These are phyloP conservation scores for Noccaea caerulescens DNA, from an alignment of 345 rosid genomes.

Conservation along the genomic window DNA sequence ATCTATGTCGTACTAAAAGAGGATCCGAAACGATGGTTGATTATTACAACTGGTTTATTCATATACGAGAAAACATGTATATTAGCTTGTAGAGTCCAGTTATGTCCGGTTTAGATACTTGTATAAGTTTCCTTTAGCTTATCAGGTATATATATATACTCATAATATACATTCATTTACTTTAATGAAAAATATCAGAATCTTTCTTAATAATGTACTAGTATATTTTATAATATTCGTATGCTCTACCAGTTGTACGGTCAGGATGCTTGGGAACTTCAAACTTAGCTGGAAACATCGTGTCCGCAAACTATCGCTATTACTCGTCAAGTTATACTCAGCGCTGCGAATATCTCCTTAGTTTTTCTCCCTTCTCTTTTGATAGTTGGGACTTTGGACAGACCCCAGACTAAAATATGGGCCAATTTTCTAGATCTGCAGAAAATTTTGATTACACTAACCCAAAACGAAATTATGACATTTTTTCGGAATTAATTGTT, in stretches of 20 bases:
- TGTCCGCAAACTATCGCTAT: constrained; percentile 44
- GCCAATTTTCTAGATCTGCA: too few relatives aligned
- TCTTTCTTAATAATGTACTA: neutral
- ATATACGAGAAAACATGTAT: constrained; percentile 30
- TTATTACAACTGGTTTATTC: constrained; percentile 17
- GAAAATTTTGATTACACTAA: too few relatives aligned
- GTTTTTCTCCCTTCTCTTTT: neutral
- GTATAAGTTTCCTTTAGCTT: too few relatives aligned
- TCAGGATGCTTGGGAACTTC: constrained; percentile 30
- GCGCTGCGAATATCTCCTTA: constrained; percentile 22
- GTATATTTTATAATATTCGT: neutral
- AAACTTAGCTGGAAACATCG: constrained; percentile 40
- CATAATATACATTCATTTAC: too few relatives aligned
- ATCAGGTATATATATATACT: too few relatives aligned
- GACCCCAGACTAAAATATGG: too few relatives aligned
- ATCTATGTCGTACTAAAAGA: constrained; percentile 19
- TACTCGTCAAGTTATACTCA: constrained; percentile 42
- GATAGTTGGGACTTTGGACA: too few relatives aligned
- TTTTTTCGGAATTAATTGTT: too few relatives aligned
- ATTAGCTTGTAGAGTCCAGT: too few relatives aligned
- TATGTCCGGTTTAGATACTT: too few relatives aligned
- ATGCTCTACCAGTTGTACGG: constrained; percentile 70
- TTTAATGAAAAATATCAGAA: too few relatives aligned
- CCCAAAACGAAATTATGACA: too few relatives aligned
- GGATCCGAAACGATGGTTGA: constrained; percentile 23